Base-by-base conservation (phyloP, 805 yeast genomes). In the Metschnikowia continentalis region DNA sequence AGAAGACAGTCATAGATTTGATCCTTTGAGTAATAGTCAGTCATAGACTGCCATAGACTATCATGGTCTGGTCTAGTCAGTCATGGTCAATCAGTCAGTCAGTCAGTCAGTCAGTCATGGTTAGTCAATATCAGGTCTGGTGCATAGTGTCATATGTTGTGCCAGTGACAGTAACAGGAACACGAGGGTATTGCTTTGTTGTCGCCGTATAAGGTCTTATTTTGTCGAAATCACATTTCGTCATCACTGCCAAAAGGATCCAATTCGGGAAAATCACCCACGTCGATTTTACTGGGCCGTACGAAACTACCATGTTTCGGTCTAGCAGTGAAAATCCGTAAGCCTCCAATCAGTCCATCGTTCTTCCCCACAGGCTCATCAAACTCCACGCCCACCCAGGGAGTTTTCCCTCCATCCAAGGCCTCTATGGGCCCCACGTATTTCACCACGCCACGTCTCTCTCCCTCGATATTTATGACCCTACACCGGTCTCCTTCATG, bases 341-440 rank as follows among this genome's bases (percentile, higher is more conserved):
- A 63, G 0, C 88, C 90, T 35, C 82, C 80, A 37, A 90, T 70
- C 19, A 81, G 68, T 0, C 98, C 98, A 61, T 89, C 81, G 61
- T 91, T 89, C 65, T 86, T 89, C 5, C 98, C 98, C 6, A 79
- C 78, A 0, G 97, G 92, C 57, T 87, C 90, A 58, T 88, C 94
- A 49, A 90, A 83, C 58, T 84, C 88, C 3, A 92, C 79, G 0
- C 97, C 98, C 32, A 88, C 78, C 97, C 97, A 92, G 1, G 68
- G 57, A 17, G 59, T 57, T 35, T 72, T 78, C 2, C 74, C 77
- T 13, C 64, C 63, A 44, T 81, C 83, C 45, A 90, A 78, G 37
- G 77, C 82, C 0, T 80, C 74, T 1, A 92, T 81, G 37, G 67
- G 68, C 2, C 98, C 98, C 13, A 90, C 70, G 60, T 69, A 92